A percentile compares a stretch with the other conserved stretches of the same genome.
Evolutionary conservation across 2,329 filamentous ascomycete species (phyloP).

Genomic region (Sporothrix globosa): DNA sequence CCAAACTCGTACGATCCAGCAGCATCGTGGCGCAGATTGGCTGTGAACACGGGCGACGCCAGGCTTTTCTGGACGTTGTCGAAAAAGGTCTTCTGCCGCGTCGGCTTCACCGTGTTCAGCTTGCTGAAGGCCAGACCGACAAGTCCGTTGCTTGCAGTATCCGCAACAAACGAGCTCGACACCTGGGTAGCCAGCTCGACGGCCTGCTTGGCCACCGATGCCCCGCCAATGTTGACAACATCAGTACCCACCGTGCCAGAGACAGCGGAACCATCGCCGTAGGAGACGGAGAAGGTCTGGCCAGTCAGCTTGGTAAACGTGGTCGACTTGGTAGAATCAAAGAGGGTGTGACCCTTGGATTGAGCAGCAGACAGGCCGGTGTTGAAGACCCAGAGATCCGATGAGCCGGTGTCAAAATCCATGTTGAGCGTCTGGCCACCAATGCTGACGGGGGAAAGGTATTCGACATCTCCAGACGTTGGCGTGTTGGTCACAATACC

Average conservation of each 20-base stretch:
- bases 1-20: conserved; percentile 75
- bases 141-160: conserved; percentile 68
- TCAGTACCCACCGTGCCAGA: conserved; percentile 69
- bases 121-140: conserved; percentile 68
- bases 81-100: conserved; percentile 71
- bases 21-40: conserved; percentile 63
- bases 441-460: conserved; percentile 69
- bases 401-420: conserved; percentile 76
- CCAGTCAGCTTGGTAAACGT: conserved; percentile 46
- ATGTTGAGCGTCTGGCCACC: conserved; percentile 70
- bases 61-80: conserved; percentile 66
- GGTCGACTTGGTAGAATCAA: conserved; percentile 45
- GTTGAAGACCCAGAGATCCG: conserved; percentile 76
- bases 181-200: conserved; percentile 67
- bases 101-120: conserved; percentile 66
- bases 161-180: conserved; percentile 60
- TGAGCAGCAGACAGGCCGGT: conserved; percentile 54
- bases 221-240: conserved; percentile 67
- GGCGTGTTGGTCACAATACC: conserved; percentile 68
- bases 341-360: conserved; percentile 54
- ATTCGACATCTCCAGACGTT: conserved; percentile 68
- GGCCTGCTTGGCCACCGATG: conserved; percentile 63
- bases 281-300: conserved; percentile 64
- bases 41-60: conserved; percentile 70
- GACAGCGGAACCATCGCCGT: conserved; percentile 68